Evolutionary conservation across 2,329 filamentous ascomycete genomes (phyloP), one percentile per base, ranked within the genome.

Genomic region (Nannizzia gypsea): DNA sequence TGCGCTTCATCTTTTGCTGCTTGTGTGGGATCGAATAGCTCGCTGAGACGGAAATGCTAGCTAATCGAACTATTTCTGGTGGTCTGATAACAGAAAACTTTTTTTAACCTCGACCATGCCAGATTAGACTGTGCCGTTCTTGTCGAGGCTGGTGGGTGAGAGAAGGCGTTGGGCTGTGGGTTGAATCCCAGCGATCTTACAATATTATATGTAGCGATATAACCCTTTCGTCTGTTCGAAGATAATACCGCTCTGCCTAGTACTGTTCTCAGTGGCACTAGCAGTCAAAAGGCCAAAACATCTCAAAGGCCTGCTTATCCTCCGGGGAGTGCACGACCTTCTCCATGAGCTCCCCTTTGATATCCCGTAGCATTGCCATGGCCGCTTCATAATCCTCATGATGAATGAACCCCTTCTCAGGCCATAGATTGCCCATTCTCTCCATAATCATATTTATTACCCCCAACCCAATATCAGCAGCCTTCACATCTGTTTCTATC

Each of bases 1-100:
- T 77, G 63, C 76, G 76, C 70, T 78, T 78, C 74, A 75, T 75
- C 22, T 34, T 60, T 28, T 11, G 15, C 34, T 15, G 11, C 8
- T 34, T 9, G 48, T 24, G 26, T 24, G 26, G 24, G 15, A n/a
- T 8, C 17, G 3, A 6, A 20, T n/a, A 40, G 55, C 55, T 44
- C 42, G 31, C 22, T 44, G 55, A 4, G 24, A 57, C 24, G 6
- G 20, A n/a, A 42, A 15, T 36, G n/a, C 38, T 42, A 42, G 38
- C 38, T 42, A 42, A 42, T 26, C 31, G 31, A 36, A 36, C 31
- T 13, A 2, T 13, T 3, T 28, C 20, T 11, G 17, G 20, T 26
- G 11, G 44, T 24, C 44, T 22, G 44, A 48, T 48, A 48, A 48
- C 44, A 13, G 15, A 48, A 48, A 48, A 26, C 13, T 13, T 26